Evolutionary conservation across 164 flowering plant genomes (phyloP).

Genomic region (Vitis amurensis): DNA sequence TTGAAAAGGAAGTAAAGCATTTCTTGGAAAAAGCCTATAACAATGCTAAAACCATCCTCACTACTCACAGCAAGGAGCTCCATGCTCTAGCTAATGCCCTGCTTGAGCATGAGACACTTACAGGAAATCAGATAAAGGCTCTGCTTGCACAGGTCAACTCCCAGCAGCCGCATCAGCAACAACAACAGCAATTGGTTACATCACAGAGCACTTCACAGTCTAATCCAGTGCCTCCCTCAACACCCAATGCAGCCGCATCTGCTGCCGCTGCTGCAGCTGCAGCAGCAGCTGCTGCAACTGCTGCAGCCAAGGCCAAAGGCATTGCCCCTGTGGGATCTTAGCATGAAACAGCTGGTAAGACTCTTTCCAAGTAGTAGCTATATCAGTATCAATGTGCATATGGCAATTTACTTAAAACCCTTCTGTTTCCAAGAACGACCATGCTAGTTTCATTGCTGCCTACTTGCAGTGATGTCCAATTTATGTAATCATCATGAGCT

Average conservation of each 20-base stretch:
- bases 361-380: conserved; percentile 1
- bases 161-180: conserved; percentile 45
- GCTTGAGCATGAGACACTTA: conserved; percentile 83
- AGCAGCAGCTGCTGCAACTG: conserved; percentile 63
- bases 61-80: conserved; percentile 67
- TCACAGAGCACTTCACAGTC: conserved; percentile 46
- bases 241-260: conserved; percentile 62
- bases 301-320: conserved; percentile 78
- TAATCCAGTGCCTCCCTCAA: conserved; percentile 54
- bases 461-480: neutral
- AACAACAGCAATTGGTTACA: conserved; percentile 31
- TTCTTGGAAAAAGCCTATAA: conserved; percentile 75
- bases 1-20: conserved; percentile 69
- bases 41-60: conserved; percentile 84
- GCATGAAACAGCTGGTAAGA: conserved; percentile 12
- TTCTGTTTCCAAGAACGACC: neutral
- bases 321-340: conserved; percentile 82
- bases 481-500: conserved; percentile 9
- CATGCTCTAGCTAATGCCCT: conserved; percentile 90
- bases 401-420: conserved; percentile 5
- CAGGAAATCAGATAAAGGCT: conserved; percentile 77
- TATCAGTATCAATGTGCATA: conserved; percentile 35
- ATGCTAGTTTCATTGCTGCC: conserved; percentile 11
- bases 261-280: conserved; percentile 80
- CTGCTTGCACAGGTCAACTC: conserved; percentile 61